These are phyloP conservation scores for Phialophora expanda DNA, from an alignment of 2,329 filamentous ascomycete genomes.

Conservation along the genomic window DNA sequence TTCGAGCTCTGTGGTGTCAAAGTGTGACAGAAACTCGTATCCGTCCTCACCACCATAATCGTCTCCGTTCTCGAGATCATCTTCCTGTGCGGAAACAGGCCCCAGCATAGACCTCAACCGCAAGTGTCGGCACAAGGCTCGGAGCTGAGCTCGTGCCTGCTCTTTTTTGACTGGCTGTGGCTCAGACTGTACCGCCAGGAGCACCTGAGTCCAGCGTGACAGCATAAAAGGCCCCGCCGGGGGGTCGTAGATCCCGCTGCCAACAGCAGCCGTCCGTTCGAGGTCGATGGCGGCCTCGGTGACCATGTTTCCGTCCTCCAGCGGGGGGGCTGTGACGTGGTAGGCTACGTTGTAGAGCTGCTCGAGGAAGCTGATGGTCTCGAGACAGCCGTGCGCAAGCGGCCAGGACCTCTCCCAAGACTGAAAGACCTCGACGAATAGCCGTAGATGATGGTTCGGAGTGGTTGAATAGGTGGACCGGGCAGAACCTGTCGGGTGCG, in stretches of 20 bases:
- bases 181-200: constrained; percentile 6
- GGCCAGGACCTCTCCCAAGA: constrained; percentile 7
- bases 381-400: background rate
- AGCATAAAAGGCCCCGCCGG: constrained; percentile 7
- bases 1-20: no score
- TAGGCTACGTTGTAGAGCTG: constrained; percentile 3
- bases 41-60: no score
- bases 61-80: no score
- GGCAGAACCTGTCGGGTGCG: background rate
- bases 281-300: no score
- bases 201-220: constrained; percentile 2
- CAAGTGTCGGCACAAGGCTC: no score
- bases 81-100: no score
- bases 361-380: constrained; percentile 7
- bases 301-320: no score
- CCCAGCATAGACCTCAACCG: no score
- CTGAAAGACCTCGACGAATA: background rate
- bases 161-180: background rate
- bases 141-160: no score
- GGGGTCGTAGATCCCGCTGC: background rate
- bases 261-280: no score
- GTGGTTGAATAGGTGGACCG: background rate
- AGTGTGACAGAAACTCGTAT: no score
- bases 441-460: background rate
- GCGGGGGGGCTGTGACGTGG: no score